phyloP scores from a whole-genome alignment of 1,139 yeast genomes.

The Arxiozyma telluris region DNA sequence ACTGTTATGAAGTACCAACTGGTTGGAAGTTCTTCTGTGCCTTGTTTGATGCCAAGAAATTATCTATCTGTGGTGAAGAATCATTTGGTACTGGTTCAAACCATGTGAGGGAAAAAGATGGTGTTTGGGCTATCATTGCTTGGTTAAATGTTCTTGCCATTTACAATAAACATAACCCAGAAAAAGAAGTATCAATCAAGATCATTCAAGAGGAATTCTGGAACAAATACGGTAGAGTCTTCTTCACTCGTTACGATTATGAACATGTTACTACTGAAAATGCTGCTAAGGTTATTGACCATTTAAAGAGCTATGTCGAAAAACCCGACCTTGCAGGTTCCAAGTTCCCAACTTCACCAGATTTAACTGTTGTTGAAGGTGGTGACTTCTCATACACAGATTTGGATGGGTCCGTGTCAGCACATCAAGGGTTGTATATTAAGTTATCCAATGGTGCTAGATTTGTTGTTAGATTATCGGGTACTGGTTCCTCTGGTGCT shows the following conservation, averaged over 20 bases:
- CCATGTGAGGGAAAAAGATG: slow-evolving; percentile 96
- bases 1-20: slow-evolving; percentile 91
- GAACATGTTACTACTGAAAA: slow-evolving; percentile 74
- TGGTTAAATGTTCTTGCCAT: slow-evolving; percentile 95
- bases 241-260: slow-evolving; percentile 91
- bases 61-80: slow-evolving; percentile 97
- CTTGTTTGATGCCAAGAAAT: slow-evolving; percentile 80
- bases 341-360: slow-evolving; percentile 34
- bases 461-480: slow-evolving; percentile 84
- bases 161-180: slow-evolving; percentile 48
- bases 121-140: slow-evolving; percentile 94
- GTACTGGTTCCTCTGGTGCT: slow-evolving; percentile 98
- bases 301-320: slow-evolving; percentile 43
- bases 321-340: slow-evolving; percentile 39
- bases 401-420: slow-evolving; percentile 83
- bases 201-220: slow-evolving; percentile 81
- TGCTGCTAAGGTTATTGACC: slow-evolving; percentile 59
- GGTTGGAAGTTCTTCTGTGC: slow-evolving; percentile 99
- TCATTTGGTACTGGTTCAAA: slow-evolving; percentile 97
- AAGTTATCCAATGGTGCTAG: slow-evolving; percentile 77
- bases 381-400: slow-evolving; percentile 92
- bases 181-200: slow-evolving; percentile 57
- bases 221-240: slow-evolving; percentile 93
- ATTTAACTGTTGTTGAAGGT: slow-evolving; percentile 55
- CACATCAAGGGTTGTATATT: slow-evolving; percentile 85